phyloP scores from a whole-genome alignment of 2,329 filamentous ascomycete genomes.

The Apiospora sp. region DNA sequence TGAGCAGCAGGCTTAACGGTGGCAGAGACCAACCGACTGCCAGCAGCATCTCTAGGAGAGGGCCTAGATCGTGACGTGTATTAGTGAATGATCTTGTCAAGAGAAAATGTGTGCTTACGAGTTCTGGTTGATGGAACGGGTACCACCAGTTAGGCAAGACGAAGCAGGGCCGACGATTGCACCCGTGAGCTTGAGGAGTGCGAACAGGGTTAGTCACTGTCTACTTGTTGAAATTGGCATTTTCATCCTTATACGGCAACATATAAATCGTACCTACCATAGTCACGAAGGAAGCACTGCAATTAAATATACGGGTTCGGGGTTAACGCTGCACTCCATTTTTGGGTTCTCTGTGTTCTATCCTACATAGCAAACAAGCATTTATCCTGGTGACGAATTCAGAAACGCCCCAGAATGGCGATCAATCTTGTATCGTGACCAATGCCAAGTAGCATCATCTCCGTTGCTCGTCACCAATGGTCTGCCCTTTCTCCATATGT shows the following conservation, averaged over 20 bases:
- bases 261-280: not conserved
- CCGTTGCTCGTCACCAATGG: not conserved
- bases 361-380: not conserved
- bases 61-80: too few species aligned
- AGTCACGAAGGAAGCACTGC: not conserved
- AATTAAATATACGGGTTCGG: not conserved
- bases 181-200: too few species aligned
- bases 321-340: not conserved
- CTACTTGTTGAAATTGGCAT: too few species aligned
- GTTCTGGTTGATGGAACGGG: too few species aligned
- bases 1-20: too few species aligned
- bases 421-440: not conserved
- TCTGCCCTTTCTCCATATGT: not conserved
- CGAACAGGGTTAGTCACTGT: too few species aligned
- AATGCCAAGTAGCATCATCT: not conserved
- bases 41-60: too few species aligned
- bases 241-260: not conserved
- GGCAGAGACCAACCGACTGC: too few species aligned
- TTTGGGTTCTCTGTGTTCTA: not conserved
- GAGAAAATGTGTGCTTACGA: too few species aligned
- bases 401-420: not conserved
- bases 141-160: too few species aligned
- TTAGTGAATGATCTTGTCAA: too few species aligned
- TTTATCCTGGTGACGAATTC: not conserved
- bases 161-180: too few species aligned